phyloP scores from a whole-genome alignment of 768 basidiomycete genomes.

The Podaxis sp. region DNA sequence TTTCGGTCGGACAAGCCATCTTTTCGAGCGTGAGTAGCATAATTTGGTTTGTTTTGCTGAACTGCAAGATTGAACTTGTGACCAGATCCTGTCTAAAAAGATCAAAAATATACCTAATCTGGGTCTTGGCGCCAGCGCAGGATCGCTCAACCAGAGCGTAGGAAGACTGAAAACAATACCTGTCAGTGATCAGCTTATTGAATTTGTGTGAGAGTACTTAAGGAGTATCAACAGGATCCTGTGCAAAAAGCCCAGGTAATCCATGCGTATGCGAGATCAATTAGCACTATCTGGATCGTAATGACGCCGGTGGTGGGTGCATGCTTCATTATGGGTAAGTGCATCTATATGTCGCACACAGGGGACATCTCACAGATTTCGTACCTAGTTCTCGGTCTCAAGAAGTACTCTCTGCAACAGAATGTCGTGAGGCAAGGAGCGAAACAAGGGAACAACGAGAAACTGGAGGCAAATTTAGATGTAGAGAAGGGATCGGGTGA shows the following conservation, averaged over 20 bases:
- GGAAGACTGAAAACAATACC: constrained; percentile 42
- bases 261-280: constrained; percentile 63
- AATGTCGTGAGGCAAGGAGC: constrained; percentile 41
- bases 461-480: constrained; percentile 19
- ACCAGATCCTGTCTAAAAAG: constrained; percentile 37
- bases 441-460: constrained; percentile 21
- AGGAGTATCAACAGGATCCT: constrained; percentile 40
- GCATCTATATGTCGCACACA: not conserved
- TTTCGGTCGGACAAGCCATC: constrained; percentile 72
- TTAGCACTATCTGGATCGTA: constrained; percentile 65
- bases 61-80: not conserved
- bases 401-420: constrained; percentile 59
- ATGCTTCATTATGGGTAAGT: constrained; percentile 51
- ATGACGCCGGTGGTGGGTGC: constrained; percentile 56
- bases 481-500: constrained; percentile 17
- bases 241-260: constrained; percentile 47
- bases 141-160: constrained; percentile 47
- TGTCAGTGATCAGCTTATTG: constrained; percentile 28
- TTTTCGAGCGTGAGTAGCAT: constrained; percentile 52
- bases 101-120: constrained; percentile 35
- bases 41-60: constrained; percentile 4
- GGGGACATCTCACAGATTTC: not conserved
- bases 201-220: not conserved
- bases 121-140: constrained; percentile 36
- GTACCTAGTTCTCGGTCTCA: constrained; percentile 50